Conservation (phyloP, 169 alveolate genomes). For the Miamiensis avidus region DNA sequence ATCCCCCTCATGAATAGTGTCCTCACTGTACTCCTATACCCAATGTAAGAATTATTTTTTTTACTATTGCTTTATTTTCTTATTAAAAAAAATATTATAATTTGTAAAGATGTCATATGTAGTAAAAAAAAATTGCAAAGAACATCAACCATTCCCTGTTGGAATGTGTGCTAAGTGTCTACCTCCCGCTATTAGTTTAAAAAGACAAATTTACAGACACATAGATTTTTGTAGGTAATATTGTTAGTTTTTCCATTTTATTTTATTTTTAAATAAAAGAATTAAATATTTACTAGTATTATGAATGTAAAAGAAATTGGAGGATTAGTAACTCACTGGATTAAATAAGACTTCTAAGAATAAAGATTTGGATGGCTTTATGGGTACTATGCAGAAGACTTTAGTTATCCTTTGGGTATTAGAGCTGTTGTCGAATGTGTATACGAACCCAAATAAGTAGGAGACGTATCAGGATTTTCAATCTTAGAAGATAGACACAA, state of each 20-base stretch:
- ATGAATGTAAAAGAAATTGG: constrained; percentile 95
- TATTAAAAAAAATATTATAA: neutral
- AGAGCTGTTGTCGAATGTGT: constrained; percentile 97
- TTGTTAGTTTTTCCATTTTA: no score
- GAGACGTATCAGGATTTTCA: constrained; percentile 77
- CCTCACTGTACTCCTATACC: constrained; percentile 83
- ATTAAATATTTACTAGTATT: constrained; percentile 76
- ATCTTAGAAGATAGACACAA: constrained; percentile 70
- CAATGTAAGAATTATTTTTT: constrained; percentile 38
- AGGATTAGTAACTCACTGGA: constrained; percentile 94
- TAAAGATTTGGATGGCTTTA: constrained; percentile 97
- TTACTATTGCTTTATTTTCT: neutral
- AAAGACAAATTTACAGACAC: constrained; percentile 96
- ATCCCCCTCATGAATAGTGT: constrained; percentile 72
- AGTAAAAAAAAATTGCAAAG: constrained; percentile 75
- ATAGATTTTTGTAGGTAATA: constrained; percentile 87
- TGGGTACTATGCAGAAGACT: constrained; percentile 98
- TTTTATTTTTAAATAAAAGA: no score
- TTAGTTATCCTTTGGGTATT: constrained; percentile 96
- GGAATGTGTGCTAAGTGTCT: constrained; percentile 88
- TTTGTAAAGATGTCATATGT: constrained; percentile 44
- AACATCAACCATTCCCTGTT: constrained; percentile 83
- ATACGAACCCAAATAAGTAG: constrained; percentile 96
- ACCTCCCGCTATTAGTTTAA: constrained; percentile 96
- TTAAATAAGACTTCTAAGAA: constrained; percentile 82